Evolutionary conservation across 2,329 filamentous ascomycete genomes (phyloP), one percentile per base, ranked within the genome.

Genomic region (Drechmeria coniospora): DNA sequence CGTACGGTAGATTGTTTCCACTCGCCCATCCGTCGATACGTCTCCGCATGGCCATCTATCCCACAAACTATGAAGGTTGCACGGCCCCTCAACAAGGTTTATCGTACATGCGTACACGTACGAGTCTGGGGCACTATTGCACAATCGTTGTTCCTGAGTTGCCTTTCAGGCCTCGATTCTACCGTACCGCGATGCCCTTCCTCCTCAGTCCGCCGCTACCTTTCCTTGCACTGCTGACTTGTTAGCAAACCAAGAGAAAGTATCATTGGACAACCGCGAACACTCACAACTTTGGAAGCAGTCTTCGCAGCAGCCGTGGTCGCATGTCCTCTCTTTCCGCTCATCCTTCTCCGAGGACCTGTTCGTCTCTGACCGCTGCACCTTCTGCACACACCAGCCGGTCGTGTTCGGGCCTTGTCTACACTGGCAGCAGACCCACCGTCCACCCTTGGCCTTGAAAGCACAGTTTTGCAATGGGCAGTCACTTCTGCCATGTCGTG

Each of bases 371-470:
- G 47, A 38, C 21, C 44, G 46, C 17, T 37, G 39, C 21, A 42
- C 45, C 9, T 49, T 44, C 35, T 54, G 56, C 8, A 50, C 54
- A 41, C 66, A 71, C 65, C 65, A 70, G 6, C 65, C 66, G 33
- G 55, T 50, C 2, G 46, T 56, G 39, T 71, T 69, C 12, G 63
- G 60, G 0, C 61, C 62, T 21, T 61, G 52, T 3, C 56, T 49
- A 38, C 66, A 71, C 19, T 53, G 40, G 43, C 66, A 71, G 36
- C 66, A 71, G n/a, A 50, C 57, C 66, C 66, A 70, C 17, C 45
- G 54, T 12, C 62, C 57, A 21, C 56, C 61, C 20, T 65, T 54
- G 26, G 54, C 51, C 30, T 56, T 56, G 45, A 61, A 70, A 36
- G 59, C 52, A 41, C 66, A 71, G 39, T 63, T 58, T 34, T 56